Conservation (phyloP, 169 alveolate genomes). For the Perkinsus olseni region DNA sequence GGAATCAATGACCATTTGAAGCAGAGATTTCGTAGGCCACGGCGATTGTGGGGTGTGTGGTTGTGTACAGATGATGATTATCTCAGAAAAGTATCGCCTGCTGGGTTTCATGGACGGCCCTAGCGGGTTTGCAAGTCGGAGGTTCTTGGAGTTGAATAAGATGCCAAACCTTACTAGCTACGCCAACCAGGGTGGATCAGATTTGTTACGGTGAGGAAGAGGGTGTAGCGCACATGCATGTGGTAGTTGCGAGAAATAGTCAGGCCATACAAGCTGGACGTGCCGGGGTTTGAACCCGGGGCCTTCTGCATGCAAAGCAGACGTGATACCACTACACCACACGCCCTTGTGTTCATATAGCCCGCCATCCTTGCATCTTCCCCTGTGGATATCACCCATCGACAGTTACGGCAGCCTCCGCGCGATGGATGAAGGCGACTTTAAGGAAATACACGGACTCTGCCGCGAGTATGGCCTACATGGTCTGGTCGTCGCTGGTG, state of each 20-base stretch:
- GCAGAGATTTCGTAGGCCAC: not conserved
- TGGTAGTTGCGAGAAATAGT: not conserved
- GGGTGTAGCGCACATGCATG: too few species aligned
- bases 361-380: not conserved
- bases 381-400: not conserved
- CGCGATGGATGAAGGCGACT: not conserved
- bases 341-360: not conserved
- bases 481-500: not conserved
- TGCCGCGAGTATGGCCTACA: not conserved
- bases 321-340: slow-evolving; percentile 3
- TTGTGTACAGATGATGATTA: not conserved
- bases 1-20: not conserved
- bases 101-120: not conserved
- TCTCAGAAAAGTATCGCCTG: not conserved
- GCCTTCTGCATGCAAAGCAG: slow-evolving; percentile 4
- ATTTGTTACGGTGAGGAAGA: not conserved
- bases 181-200: not conserved
- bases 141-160: not conserved
- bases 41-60: not conserved
- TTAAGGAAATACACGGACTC: not conserved
- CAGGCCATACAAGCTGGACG: not conserved
- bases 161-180: not conserved
- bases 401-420: not conserved
- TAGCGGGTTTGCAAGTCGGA: not conserved
- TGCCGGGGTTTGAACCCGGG: slow-evolving; percentile 6